Evolutionary conservation across 1,284 basidiomycete species (phyloP).

Genomic region (Cryptococcus neoformans): DNA sequence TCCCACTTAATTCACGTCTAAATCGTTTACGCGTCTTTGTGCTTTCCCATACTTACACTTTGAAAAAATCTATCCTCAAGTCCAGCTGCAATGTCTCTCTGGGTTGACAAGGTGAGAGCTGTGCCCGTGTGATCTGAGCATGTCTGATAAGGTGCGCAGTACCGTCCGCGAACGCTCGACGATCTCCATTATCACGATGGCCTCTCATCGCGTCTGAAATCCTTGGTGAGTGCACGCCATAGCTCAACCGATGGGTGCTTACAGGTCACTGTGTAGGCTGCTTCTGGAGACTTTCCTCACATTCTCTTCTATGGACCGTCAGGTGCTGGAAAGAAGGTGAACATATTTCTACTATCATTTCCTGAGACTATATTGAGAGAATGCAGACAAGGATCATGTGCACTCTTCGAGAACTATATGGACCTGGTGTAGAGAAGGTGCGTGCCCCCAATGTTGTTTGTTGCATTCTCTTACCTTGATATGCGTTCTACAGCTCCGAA

Average conservation of each 20-base stretch:
- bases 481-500: constrained; percentile 69
- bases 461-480: background rate
- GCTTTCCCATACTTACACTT: background rate
- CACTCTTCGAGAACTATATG: constrained; percentile 85
- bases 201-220: constrained; percentile 74
- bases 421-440: constrained; percentile 88
- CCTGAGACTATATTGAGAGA: background rate
- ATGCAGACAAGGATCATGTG: constrained; percentile 78
- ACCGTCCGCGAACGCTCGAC: constrained; percentile 78
- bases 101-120: constrained; percentile 72
- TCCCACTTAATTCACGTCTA: background rate
- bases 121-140: background rate
- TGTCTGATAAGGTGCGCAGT: constrained; percentile 53
- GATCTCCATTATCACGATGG: constrained; percentile 85
- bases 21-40: constrained; percentile 6
- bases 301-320: constrained; percentile 97
- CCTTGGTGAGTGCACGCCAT: constrained; percentile 59
- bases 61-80: background rate
- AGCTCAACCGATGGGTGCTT: background rate
- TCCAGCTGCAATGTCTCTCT: constrained; percentile 67
- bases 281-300: constrained; percentile 93
- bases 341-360: background rate
- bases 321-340: constrained; percentile 88
- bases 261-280: constrained; percentile 55
- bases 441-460: constrained; percentile 5